Percentiles rank a stretch among this genome's conserved stretches.
Conservation (phyloP, 768 basidiomycete genomes). For the Calocera viscosa region DNA sequence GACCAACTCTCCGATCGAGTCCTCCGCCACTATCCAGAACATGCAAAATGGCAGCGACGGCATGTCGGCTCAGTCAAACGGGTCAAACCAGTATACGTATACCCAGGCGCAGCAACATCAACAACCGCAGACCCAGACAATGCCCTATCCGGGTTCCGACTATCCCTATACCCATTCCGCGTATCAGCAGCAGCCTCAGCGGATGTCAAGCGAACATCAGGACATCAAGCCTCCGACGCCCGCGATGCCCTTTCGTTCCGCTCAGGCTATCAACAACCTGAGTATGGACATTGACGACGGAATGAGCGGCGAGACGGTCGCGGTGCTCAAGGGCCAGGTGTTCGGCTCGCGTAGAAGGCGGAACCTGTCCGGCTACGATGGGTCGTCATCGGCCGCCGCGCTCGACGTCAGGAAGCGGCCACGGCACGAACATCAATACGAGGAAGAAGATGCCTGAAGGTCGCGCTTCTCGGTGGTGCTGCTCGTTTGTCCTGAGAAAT, state of each 20-base stretch:
- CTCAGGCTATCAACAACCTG: constrained; percentile 21
- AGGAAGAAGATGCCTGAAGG: neutral
- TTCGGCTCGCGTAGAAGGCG: constrained; percentile 75
- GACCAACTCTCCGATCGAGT: neutral
- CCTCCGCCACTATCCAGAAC: neutral
- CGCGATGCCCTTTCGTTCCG: constrained; percentile 38
- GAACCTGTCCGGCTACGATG: neutral
- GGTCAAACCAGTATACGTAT: neutral
- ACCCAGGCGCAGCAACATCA: neutral
- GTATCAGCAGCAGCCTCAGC: constrained; percentile 24
- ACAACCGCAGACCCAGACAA: neutral
- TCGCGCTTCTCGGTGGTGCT: too few species aligned
- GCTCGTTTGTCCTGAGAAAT: too few species aligned
- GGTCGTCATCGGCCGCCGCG: neutral
- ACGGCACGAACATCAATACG: neutral
- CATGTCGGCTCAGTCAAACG: neutral
- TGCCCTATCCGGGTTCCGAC: constrained; percentile 25
- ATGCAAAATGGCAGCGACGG: neutral
- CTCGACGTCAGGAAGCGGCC: neutral
- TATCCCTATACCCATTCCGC: constrained; percentile 38
- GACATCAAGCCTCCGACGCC: constrained; percentile 27
- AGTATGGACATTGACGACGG: constrained; percentile 2
- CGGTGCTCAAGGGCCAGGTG: constrained; percentile 82
- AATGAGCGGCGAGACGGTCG: constrained; percentile 39
- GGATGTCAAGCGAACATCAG: neutral